These are phyloP conservation scores for Myriosclerotinia duriaeana DNA, from an alignment of 2,329 filamentous ascomycete species.

Conservation along the genomic window DNA sequence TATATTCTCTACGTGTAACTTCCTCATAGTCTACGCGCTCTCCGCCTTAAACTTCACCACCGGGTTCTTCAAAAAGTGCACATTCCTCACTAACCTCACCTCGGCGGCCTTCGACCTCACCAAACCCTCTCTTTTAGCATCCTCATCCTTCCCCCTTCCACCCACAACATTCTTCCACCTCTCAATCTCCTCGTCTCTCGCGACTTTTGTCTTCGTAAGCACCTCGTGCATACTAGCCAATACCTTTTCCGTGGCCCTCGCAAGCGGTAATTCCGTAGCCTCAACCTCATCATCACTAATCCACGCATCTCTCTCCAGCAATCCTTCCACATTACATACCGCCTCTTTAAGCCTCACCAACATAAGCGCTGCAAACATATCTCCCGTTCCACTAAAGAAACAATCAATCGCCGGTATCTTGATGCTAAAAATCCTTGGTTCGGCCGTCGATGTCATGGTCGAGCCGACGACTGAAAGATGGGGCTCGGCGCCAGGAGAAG, in stretches of 20 bases:
- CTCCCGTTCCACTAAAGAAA: slow-evolving; percentile 94
- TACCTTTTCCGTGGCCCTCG: slow-evolving; percentile 80
- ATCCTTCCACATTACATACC: slow-evolving; percentile 50
- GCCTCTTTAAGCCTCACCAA: slow-evolving; percentile 86
- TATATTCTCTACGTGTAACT: background rate
- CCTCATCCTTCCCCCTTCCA: slow-evolving; percentile 43
- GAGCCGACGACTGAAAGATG: slow-evolving; percentile 75
- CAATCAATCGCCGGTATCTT: slow-evolving; percentile 84
- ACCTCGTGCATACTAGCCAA: slow-evolving; percentile 91
- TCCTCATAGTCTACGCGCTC: slow-evolving; percentile 41
- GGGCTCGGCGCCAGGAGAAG: slow-evolving; percentile 50
- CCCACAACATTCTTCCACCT: slow-evolving; percentile 49
- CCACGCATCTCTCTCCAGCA: slow-evolving; percentile 66
- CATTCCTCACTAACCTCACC: slow-evolving; percentile 76
- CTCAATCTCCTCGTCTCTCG: slow-evolving; percentile 65
- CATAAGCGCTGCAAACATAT: slow-evolving; percentile 96
- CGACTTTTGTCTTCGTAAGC: slow-evolving; percentile 63
- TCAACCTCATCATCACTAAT: slow-evolving; percentile 69
- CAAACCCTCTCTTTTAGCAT: slow-evolving; percentile 54
- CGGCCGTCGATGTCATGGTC: slow-evolving; percentile 62
- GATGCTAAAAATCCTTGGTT: slow-evolving; percentile 82
- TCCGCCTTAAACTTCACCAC: slow-evolving; percentile 61
- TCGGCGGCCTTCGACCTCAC: slow-evolving; percentile 82
- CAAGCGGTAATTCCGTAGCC: slow-evolving; percentile 74
- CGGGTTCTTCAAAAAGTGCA: slow-evolving; percentile 66